Base-by-base conservation (phyloP, 306 rosid species). In the Quercus rubra region DNA sequence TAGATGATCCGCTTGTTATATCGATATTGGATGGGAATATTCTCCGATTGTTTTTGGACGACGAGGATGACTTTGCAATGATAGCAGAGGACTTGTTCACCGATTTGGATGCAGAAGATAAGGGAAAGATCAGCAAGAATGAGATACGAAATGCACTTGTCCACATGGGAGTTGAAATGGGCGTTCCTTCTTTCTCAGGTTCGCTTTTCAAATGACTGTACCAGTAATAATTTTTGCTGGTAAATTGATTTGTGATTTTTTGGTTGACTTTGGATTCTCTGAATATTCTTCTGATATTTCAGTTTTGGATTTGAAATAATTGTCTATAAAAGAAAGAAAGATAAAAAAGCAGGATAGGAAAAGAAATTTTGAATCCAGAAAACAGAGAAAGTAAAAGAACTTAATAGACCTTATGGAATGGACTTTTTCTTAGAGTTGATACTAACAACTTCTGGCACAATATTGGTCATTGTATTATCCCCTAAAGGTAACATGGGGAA, bases 41-140 rank as follows among this genome's bases (percentile, higher is more conserved):
- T 75, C 83, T 93, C 58, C 79, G 80, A 73, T 23, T 89, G 83
- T 87, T 87, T 72, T 78, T 93, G 52, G 97, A 95, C 78, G 99
- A 95, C 10, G 99, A 95, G 88, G 99, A 95, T 85, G 99, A 95
- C 79, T 93, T 95, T 78, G 96, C 98, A 49, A 93, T 93, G 99
- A 57, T 95, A 71, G 94, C 98, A 0, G 98, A 95, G 91, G 87
- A 83, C 87, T 76, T 95, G 12, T 93, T 95, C 87, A 93, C 96
- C 1, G 97, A 95, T 41, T 90, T 95, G 66, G 98, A 95, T 80
- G 88, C 76, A 49, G 96, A 91, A 86, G 99, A 95, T 73, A 87
- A 84, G 84, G 99, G 98, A 83, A 95, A 95, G 87, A 89, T 95
- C 85, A 76, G 79, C 71, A 93, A 88, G 94, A 86, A 84, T 55